Conservation (phyloP, 805 yeast genomes). For the Schwanniomyces pseudopolymorphus region DNA sequence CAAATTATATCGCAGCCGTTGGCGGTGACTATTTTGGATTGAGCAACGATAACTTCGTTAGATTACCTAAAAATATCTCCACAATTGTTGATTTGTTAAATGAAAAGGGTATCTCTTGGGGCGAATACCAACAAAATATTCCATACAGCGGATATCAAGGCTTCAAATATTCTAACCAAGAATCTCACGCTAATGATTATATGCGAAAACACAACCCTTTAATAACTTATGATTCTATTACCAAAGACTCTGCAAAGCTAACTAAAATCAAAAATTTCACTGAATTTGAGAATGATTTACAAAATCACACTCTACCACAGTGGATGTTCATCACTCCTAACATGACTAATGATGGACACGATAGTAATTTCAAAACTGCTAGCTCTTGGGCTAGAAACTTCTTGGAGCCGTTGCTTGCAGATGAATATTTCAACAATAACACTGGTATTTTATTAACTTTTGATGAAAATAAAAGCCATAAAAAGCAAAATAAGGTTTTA, state of each 20-base stretch:
- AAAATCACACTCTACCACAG: constrained; percentile 45
- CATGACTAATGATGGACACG: constrained; percentile 55
- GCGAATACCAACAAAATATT: constrained; percentile 52
- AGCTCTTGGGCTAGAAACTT: constrained; percentile 50
- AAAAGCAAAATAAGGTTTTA: constrained; percentile 44
- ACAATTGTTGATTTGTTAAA: constrained; percentile 50
- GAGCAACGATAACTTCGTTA: constrained; percentile 44
- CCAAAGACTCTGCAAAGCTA: constrained; percentile 32
- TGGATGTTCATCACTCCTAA: constrained; percentile 55
- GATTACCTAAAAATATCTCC: constrained; percentile 47
- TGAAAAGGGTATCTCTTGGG: constrained; percentile 48
- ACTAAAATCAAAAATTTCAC: constrained; percentile 49
- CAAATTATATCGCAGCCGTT: constrained; percentile 50
- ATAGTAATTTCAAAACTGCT: constrained; percentile 44
- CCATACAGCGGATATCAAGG: constrained; percentile 56
- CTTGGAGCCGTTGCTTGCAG: constrained; percentile 43
- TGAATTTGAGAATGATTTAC: constrained; percentile 40
- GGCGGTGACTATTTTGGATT: constrained; percentile 54
- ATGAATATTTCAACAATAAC: constrained; percentile 47
- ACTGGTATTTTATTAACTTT: constrained; percentile 49
- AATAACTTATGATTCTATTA: constrained; percentile 39
- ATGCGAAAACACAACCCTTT: constrained; percentile 56
- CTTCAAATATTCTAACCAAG: constrained; percentile 44
- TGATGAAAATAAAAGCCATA: constrained; percentile 48
- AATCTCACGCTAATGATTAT: constrained; percentile 44